Evolutionary conservation across 768 basidiomycete species (phyloP).

Genomic region (Boletellus sp.): DNA sequence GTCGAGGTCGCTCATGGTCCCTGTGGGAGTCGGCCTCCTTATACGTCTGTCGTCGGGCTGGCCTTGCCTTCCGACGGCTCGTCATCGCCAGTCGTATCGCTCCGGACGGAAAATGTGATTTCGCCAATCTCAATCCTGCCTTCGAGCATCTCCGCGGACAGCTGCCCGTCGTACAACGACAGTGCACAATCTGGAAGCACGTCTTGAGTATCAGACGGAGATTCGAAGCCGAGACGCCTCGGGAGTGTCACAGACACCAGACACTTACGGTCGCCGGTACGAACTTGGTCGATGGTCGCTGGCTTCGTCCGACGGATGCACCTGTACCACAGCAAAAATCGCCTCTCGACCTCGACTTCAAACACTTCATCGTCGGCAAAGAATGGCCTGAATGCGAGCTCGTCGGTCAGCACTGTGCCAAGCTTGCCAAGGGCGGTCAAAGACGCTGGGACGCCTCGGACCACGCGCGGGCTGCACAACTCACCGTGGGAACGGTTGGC

Average conservation of each 20-base stretch:
- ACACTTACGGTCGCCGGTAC: conserved; percentile 18
- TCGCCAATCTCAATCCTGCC: conserved; percentile 20
- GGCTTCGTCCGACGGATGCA: conserved; percentile 25
- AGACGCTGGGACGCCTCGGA: neutral
- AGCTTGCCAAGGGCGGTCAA: neutral
- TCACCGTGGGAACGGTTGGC: conserved; percentile 13
- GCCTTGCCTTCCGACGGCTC: neutral
- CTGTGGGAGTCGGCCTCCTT: neutral
- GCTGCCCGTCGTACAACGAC: conserved; percentile 15
- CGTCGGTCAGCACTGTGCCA: neutral
- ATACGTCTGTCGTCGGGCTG: neutral
- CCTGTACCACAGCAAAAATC: conserved; percentile 19
- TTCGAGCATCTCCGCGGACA: conserved; percentile 10
- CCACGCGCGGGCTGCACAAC: neutral
- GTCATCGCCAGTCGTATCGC: neutral
- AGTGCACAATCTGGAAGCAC: conserved; percentile 20
- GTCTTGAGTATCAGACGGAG: neutral
- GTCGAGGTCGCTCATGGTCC: neutral
- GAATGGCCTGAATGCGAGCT: conserved; percentile 7
- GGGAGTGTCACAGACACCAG: neutral
- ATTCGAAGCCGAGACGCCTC: neutral
- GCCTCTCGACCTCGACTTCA: conserved; percentile 19
- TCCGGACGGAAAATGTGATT: conserved; percentile 18
- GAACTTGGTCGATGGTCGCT: conserved; percentile 20
- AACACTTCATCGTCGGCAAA: conserved; percentile 16